Conservation (phyloP, 2,329 filamentous ascomycete species). For the Aureobasidium uvarum region DNA sequence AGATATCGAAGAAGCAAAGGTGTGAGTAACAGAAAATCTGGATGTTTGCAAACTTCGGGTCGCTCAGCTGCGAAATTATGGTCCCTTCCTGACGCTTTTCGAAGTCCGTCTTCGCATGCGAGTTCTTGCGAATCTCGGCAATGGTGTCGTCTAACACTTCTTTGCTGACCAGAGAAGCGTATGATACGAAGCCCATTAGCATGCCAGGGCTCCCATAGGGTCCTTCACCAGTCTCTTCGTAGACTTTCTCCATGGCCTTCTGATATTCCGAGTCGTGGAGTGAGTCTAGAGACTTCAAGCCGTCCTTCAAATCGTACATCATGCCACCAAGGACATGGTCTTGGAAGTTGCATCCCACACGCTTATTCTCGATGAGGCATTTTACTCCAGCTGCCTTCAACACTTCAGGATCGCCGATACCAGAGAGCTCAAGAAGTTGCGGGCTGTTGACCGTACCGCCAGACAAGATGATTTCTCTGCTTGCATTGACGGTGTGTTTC, state of each 20-base stretch:
- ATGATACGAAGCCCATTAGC: constrained; percentile 40
- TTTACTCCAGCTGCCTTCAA: constrained; percentile 45
- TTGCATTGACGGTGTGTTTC: constrained; percentile 37
- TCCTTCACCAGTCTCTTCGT: constrained; percentile 38
- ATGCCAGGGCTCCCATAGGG: constrained; percentile 40
- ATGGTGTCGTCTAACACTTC: constrained; percentile 36
- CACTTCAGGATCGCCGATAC: constrained; percentile 37
- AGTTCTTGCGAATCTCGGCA: constrained; percentile 37
- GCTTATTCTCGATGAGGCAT: constrained; percentile 42
- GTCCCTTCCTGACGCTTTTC: constrained; percentile 39
- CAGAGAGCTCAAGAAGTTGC: constrained; percentile 43
- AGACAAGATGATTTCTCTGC: constrained; percentile 55
- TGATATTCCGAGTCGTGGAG: constrained; percentile 40
- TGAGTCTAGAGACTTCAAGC: constrained; percentile 38
- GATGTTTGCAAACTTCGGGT: constrained; percentile 40
- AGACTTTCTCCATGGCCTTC: constrained; percentile 38
- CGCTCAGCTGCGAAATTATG: constrained; percentile 37
- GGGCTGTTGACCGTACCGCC: constrained; percentile 58
- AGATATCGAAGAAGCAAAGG: constrained; percentile 8
- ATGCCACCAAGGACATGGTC: constrained; percentile 45
- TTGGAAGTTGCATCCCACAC: constrained; percentile 51
- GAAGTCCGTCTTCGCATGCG: constrained; percentile 39
- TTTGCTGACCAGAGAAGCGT: constrained; percentile 36
- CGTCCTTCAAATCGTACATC: constrained; percentile 36
- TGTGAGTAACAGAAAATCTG: constrained; percentile 37